A percentile compares a stretch with the other conserved stretches of the same genome.
These are phyloP conservation scores for Coelastrella sp. DNA, from an alignment of 139 green algal species.

Conservation along the genomic window DNA sequence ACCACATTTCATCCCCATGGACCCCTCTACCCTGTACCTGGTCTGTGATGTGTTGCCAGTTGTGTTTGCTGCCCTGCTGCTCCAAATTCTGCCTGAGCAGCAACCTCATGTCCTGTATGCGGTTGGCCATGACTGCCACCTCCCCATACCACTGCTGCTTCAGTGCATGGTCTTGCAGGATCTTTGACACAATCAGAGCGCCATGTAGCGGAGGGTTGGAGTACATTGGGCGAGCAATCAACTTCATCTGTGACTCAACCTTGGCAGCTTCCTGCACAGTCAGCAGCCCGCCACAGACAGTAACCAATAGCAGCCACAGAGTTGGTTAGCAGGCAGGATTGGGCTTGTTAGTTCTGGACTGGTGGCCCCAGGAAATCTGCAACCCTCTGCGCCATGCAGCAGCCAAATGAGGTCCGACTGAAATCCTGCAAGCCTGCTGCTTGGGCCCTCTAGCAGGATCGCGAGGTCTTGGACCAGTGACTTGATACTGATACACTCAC, in stretches of 20 bases:
- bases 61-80: constrained; percentile 59
- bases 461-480: not conserved
- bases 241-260: constrained; percentile 60
- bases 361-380: too few species aligned
- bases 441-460: not conserved
- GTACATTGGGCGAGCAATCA: constrained; percentile 71
- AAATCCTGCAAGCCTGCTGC: not conserved
- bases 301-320: not conserved
- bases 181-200: constrained; percentile 78
- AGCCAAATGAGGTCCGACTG: not conserved
- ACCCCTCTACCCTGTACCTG: not conserved
- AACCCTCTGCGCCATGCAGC: too few species aligned
- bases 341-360: too few species aligned
- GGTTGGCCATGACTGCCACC: constrained; percentile 89
- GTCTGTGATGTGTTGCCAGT: constrained; percentile 16
- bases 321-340: not conserved
- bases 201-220: constrained; percentile 86
- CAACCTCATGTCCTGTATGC: constrained; percentile 91
- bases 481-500: not conserved
- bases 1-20: too few species aligned
- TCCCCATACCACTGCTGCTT: constrained; percentile 88
- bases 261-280: constrained; percentile 42
- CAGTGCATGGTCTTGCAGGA: constrained; percentile 75
- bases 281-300: constrained; percentile 5
- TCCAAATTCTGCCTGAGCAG: constrained; percentile 80